Evolutionary conservation across 805 yeast genomes (phyloP).

Genomic region (Pichia scutulata): DNA sequence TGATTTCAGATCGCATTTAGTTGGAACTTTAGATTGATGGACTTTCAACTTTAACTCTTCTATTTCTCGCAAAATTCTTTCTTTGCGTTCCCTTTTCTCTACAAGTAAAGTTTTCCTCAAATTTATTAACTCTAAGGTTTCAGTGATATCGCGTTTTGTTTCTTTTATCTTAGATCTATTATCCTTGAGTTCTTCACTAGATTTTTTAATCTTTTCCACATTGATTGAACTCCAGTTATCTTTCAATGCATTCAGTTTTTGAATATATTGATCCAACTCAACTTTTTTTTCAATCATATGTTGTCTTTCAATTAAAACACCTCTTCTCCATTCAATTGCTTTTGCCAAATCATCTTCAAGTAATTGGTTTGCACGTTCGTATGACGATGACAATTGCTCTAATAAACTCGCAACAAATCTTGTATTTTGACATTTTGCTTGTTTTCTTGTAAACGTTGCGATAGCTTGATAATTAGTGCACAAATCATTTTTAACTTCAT

Average conservation of each 20-base stretch:
- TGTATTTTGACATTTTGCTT: constrained; percentile 25
- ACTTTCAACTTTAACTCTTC: constrained; percentile 2
- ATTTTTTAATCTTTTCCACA: constrained; percentile 3
- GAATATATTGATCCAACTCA: constrained; percentile 14
- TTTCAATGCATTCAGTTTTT: constrained; percentile 7
- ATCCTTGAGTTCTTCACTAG: neutral
- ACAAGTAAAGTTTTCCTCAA: neutral
- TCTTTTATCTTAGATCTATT: neutral
- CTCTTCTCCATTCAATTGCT: constrained; percentile 20
- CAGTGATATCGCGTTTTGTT: constrained; percentile 1
- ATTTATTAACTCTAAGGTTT: neutral
- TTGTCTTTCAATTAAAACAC: constrained; percentile 19
- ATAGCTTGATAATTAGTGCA: constrained; percentile 26
- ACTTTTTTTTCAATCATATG: constrained; percentile 17
- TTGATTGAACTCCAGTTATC: constrained; percentile 10
- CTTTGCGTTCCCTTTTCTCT: constrained; percentile 1
- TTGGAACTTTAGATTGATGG: constrained; percentile 11
- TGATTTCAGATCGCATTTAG: constrained; percentile 10
- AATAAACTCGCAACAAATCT: constrained; percentile 21
- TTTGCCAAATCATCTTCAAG: constrained; percentile 17
- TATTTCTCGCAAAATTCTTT: constrained; percentile 2
- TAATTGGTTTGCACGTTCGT: constrained; percentile 17
- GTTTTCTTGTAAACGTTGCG: constrained; percentile 25
- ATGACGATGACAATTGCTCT: constrained; percentile 23
- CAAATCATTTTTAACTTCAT: constrained; percentile 19